Evolutionary conservation across 2,329 filamentous ascomycete genomes (phyloP), one percentile per base, ranked within the genome.

Genomic region (Aspergillus viridinutans): DNA sequence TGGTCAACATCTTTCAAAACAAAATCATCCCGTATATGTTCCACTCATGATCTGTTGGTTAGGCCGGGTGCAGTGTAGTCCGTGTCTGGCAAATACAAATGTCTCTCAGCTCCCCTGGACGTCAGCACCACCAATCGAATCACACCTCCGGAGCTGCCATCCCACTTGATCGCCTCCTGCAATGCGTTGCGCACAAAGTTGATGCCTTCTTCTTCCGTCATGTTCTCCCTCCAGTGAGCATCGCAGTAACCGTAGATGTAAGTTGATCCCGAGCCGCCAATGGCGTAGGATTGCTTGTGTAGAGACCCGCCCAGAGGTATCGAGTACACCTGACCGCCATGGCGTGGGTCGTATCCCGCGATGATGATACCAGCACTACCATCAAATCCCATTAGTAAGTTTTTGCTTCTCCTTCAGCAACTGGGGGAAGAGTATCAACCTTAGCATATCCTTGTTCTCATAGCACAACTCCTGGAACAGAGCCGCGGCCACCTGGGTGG

Each of bases 171-270:
- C 17, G 94, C 94, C 82, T 99, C 93, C 70, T 85, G 81, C 72
- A 99, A 80, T 32, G 94, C 88, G 50, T 87, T 89, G 80, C 96
- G 97, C 74, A 99, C 94, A 70, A 99, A 99, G 43, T 87, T 78
- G 63, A 99, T 87, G 1, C 94, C 94, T 61, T 96, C 92, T 55
- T 85, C 83, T 81, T 97, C 91, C 53, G 89, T 90, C 92, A 99
- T 97, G 64, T 86, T 86, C 78, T 97, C 94, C 74, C 83, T 86
- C 94, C 94, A 99, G 82, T 99, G 86, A 57, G 91, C 88, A 74
- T 99, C 93, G 74, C 92, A 97, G 83, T 96, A 97, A 68, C 94
- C 94, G 81, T 97, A 99, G 77, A 99, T 99, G 81, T 99, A 99
- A 60, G 94, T 97, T 67, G 93, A 97, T 45, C 94, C 94, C 21